Evolutionary conservation across 192 early-diverging fungal genomes (phyloP), one percentile per base, ranked within the genome.

Genomic region (Podila verticillata): DNA sequence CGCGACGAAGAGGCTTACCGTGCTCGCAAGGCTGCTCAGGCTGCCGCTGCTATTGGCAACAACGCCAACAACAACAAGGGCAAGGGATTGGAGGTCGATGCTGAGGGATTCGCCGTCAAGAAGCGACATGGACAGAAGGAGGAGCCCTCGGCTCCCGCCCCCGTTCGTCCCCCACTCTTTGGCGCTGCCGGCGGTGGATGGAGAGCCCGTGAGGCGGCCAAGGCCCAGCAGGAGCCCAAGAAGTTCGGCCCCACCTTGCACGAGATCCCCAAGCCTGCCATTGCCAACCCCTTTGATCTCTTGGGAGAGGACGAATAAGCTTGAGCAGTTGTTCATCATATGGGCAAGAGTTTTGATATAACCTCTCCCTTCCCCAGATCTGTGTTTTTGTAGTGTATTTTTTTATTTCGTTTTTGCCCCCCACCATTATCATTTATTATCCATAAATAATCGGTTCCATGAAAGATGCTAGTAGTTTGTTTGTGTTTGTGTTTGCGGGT

Each of bases 161-260:
- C 77, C 32, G 77, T 72, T 24, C 77, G 77, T n/a, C 77, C 77
- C 30, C 77, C 77, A 58, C 61, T 80, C 22, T 80, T 80, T 59
- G 77, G 77, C 63, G 65, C 61, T 34, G 64, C 67, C 29, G 30
- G 61, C 15, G 77, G 77, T 32, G 77, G 77, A 54, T 80, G 77
- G 77, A 66, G 77, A 56, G 77, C 77, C 4, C 77, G 77, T 47
- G 65, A 72, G 66, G 77, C 77, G 1, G 77, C 77, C 39, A 80
- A 80, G 66, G 34, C 54, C 29, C 68, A 61, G 56, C 77, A 80
- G 65, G 70, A 72, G 66, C 77, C 77, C 47, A 72, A 72, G 61
- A 80, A 72, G 70, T 80, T 80, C 68, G 77, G 77, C n/a, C 77
- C 77, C 17, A 72, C 77, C 3, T 9, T 80, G 39, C 70, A 80